Percentiles rank a stretch among this genome's conserved stretches.
These are phyloP conservation scores for Lodderomyces elongisporus DNA, from an alignment of 1,139 yeast species.

Conservation along the genomic window DNA sequence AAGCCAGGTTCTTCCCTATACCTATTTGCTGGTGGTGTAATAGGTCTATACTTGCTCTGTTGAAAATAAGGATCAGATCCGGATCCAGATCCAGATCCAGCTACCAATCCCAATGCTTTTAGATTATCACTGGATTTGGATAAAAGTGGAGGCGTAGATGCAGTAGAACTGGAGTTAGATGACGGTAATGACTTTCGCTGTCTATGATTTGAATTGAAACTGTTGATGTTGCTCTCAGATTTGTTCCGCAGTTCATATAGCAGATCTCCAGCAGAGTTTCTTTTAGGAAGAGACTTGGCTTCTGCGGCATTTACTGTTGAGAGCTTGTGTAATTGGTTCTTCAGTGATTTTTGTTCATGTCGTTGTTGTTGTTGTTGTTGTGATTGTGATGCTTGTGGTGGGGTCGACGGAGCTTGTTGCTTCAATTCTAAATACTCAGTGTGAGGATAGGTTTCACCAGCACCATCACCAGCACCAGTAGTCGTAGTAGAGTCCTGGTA, in stretches of 20 bases:
- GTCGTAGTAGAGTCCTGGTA: no score
- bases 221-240: constrained; percentile 3
- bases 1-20: not conserved
- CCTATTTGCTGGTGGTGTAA: constrained; percentile 2
- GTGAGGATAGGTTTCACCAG: no score
- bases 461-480: no score
- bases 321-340: not conserved
- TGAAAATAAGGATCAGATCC: not conserved
- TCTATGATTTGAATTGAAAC: constrained; percentile 1
- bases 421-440: no score
- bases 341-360: not conserved
- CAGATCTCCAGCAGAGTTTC: not conserved
- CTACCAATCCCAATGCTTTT: not conserved
- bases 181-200: constrained; percentile 3
- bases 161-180: not conserved
- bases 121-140: constrained; percentile 8
- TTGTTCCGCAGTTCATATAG: not conserved
- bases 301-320: not conserved
- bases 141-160: constrained; percentile 1
- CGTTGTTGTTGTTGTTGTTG: no score
- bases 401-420: no score
- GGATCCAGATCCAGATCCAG: not conserved
- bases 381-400: constrained; percentile 1
- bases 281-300: not conserved
- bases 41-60: no score